Evolutionary conservation across 2,329 filamentous ascomycete genomes (phyloP), one percentile per base, ranked within the genome.

Genomic region (Ascosphaera acerosa): DNA sequence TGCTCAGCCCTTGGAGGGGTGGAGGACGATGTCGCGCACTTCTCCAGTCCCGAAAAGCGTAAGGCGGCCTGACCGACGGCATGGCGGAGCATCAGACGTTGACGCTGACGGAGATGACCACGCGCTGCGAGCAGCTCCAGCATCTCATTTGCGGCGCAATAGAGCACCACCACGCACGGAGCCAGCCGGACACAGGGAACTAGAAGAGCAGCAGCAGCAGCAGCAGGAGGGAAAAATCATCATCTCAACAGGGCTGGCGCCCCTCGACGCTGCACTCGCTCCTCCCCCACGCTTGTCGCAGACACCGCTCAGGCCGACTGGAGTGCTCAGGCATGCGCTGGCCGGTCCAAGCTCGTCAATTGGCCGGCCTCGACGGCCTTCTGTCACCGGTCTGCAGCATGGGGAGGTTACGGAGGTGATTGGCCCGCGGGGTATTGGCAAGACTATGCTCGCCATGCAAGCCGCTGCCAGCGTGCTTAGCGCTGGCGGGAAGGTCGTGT

Each of bases 371-470:
- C 32, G 33, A 19, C 40, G 39, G 16, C 22, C 31, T 12, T 29
- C 38, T 25, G 42, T 43, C 33, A 61, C 63, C 12, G 81, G 80
- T 3, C 58, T 90, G 30, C 63, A 63, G 36, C 66, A 70, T 34
- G 78, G 81, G 10, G 76, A 80, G 47, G 61, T 91, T 26, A 76
- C 76, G 3, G 84, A 94, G 50, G 55, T 91, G 31, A 90, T 77
- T 64, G 84, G 84, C 0, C 80, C 82, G 7, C 74, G 78, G 6
- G 82, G 81, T 2, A 66, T 66, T 16, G 84, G 82, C 18, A 92
- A 90, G 58, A 90, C 80, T 3, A 62, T 73, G 9, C 57, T 92
- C 41, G 76, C 72, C 20, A 62, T 84, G 41, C 76, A 80, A 45
- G 54, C 77, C 27, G 61, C 70, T 36, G 62, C 64, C 9, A 69